Evolutionary conservation across 371 early-diverging fungal species (phyloP).

Genomic region (Nematocida ausubeli): DNA sequence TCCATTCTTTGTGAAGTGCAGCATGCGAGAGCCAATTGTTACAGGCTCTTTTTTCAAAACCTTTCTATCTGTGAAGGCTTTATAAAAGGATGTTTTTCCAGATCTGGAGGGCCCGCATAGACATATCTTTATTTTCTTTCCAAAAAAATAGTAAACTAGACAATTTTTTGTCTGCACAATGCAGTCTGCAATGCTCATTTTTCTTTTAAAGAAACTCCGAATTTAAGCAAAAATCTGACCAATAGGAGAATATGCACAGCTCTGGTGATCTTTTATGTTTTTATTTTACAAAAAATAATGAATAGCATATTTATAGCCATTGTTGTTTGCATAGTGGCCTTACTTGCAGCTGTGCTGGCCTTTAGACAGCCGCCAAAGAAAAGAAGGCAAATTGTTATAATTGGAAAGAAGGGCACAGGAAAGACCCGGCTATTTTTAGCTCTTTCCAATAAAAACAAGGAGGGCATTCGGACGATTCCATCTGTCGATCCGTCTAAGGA

Average conservation of each 20-base stretch:
- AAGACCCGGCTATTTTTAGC: constrained; percentile 39
- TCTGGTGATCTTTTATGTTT: constrained; percentile 11
- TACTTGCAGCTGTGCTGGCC: background rate
- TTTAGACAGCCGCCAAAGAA: background rate
- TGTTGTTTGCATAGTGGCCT: background rate
- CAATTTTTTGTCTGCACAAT: constrained; percentile 26
- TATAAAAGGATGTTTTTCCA: constrained; percentile 61
- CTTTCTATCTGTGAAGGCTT: constrained; percentile 24
- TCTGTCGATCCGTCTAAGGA: background rate
- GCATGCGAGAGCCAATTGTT: constrained; percentile 3
- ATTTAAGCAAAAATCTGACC: background rate
- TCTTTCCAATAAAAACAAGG: background rate
- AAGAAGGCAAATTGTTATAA: constrained; percentile 2
- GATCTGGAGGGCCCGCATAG: constrained; percentile 51
- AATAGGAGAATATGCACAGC: background rate
- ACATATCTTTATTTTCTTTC: constrained; percentile 55
- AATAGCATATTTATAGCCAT: constrained; percentile 16
- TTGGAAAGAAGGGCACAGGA: constrained; percentile 32
- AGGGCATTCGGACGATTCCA: constrained; percentile 9
- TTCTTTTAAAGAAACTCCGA: background rate
- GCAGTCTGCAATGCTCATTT: constrained; percentile 39
- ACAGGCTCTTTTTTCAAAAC: constrained; percentile 23
- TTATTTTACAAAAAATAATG: constrained; percentile 14
- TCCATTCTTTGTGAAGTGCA: constrained; percentile 32
- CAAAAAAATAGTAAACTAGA: constrained; percentile 56